A percentile compares a stretch with the other conserved stretches of the same genome.
These are phyloP conservation scores for Avena atlantica DNA, from an alignment of 176 grass and related monocot genomes.

Conservation along the genomic window DNA sequence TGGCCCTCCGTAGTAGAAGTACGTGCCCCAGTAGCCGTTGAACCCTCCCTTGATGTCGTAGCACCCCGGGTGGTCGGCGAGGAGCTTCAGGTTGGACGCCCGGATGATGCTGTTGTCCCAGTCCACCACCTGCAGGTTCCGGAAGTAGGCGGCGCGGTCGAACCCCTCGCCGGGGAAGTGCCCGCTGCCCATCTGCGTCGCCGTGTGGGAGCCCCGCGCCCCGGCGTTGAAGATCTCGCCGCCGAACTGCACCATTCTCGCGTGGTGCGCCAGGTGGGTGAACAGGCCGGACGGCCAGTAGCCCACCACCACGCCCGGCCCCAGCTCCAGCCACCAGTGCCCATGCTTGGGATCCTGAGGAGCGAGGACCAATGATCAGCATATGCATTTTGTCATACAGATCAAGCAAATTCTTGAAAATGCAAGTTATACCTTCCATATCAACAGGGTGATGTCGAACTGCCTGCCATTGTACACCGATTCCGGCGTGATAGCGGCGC, in stretches of 20 bases:
- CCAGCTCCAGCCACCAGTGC: constrained; percentile 87
- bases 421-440: constrained; percentile 73
- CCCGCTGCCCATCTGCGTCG: constrained; percentile 93
- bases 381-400: neutral
- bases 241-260: constrained; percentile 90
- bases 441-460: constrained; percentile 70
- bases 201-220: constrained; percentile 63
- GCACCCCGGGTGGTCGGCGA: constrained; percentile 77
- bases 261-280: constrained; percentile 75
- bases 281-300: constrained; percentile 94
- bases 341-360: constrained; percentile 84
- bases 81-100: constrained; percentile 57
- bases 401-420: neutral
- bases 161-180: constrained; percentile 74
- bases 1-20: constrained; percentile 90
- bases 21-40: constrained; percentile 69
- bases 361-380: neutral
- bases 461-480: constrained; percentile 72
- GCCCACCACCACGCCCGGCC: constrained; percentile 61
- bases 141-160: constrained; percentile 78
- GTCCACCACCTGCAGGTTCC: constrained; percentile 84
- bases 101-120: constrained; percentile 91
- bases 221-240: constrained; percentile 77
- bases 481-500: constrained; percentile 69
- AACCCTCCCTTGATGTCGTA: constrained; percentile 76